Percentiles rank a stretch among this genome's conserved stretches.
Evolutionary conservation across 2,329 filamentous ascomycete species (phyloP).

Genomic region (Pseudocercospora fijiensis): DNA sequence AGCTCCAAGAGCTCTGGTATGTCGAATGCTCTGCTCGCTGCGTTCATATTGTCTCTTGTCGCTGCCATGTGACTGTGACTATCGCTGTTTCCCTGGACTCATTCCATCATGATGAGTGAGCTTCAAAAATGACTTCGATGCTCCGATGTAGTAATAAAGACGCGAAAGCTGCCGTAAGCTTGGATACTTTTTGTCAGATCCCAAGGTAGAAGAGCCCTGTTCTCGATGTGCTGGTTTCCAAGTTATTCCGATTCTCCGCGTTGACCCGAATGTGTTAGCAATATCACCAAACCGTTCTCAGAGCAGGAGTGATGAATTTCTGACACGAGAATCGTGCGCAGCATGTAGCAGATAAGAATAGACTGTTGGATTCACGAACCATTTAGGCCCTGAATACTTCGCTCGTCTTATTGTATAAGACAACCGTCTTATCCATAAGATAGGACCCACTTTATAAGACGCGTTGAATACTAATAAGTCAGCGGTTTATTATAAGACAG

Average conservation of each 20-base stretch:
- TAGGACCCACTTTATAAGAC: no score
- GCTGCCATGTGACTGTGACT: background rate
- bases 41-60: constrained; percentile 5
- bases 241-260: background rate
- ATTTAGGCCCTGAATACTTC: no score
- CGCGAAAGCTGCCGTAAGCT: background rate
- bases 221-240: background rate
- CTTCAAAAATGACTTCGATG: no score
- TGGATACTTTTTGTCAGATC: background rate
- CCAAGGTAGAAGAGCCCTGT: background rate
- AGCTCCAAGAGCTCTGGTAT: constrained; percentile 25
- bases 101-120: no score
- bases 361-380: background rate
- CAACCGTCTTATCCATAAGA: no score
- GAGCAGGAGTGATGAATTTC: background rate
- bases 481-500: no score
- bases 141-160: no score
- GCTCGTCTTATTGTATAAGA: no score
- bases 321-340: background rate
- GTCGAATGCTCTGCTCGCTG: constrained; percentile 20
- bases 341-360: background rate
- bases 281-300: background rate
- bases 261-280: background rate
- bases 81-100: no score
- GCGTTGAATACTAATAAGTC: no score